Evolutionary conservation across 1,284 basidiomycete genomes (phyloP).

Genomic region (Papiliotrema terrestris): DNA sequence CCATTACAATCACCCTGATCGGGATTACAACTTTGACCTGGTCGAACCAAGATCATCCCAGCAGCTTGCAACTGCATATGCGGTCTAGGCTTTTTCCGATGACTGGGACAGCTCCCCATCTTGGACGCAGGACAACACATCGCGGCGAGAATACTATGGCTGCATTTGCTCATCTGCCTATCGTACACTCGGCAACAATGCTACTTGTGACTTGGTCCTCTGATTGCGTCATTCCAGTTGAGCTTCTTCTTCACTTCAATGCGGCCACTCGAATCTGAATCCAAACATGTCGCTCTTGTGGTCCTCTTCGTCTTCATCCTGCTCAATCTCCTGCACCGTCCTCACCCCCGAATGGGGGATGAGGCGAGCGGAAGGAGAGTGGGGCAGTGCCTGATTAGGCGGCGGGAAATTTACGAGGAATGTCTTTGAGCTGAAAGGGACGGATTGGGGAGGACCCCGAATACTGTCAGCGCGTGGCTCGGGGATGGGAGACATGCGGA

Average conservation of each 20-base stretch:
- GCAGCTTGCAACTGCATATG: too few relatives aligned
- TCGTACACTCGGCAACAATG: background rate
- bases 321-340: conserved; percentile 2
- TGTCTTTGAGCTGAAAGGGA: conserved; percentile 14
- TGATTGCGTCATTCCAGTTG: background rate
- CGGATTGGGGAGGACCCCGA: conserved; percentile 3
- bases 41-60: too few relatives aligned
- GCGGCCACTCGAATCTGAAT: conserved; percentile 22
- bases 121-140: too few relatives aligned
- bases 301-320: conserved; percentile 2
- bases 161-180: too few relatives aligned
- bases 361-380: too few relatives aligned
- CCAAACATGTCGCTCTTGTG: conserved; percentile 14
- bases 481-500: background rate
- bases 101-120: too few relatives aligned
- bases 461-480: background rate
- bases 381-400: background rate
- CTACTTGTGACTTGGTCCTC: background rate
- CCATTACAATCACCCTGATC: too few relatives aligned
- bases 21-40: too few relatives aligned
- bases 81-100: too few relatives aligned
- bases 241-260: conserved; percentile 6
- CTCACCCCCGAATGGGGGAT: background rate
- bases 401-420: conserved; percentile 17
- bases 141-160: too few relatives aligned